phyloP scores from a whole-genome alignment of 2,329 filamentous ascomycete species.

The Alternaria gansuensis region DNA sequence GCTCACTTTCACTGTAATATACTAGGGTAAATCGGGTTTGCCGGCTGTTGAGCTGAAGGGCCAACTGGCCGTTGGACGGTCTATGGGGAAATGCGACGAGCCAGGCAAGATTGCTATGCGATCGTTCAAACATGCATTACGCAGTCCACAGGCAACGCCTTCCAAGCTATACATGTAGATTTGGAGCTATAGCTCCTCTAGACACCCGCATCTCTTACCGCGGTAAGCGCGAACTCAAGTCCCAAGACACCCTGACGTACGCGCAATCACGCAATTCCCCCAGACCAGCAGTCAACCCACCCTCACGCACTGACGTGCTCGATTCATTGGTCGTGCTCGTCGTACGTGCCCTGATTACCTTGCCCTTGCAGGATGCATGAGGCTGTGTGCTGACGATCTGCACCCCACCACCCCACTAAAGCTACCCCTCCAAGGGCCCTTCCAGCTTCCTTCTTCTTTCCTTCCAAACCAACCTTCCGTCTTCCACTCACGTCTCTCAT shows the following conservation, averaged over 20 bases:
- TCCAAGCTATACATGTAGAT: background rate
- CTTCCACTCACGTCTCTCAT: conserved; percentile 17
- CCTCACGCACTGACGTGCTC: conserved; percentile 12
- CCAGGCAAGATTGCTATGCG: background rate
- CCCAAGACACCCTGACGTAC: conserved; percentile 13
- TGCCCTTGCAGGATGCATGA: conserved; percentile 28
- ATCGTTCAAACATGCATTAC: background rate
- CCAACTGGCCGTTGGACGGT: background rate
- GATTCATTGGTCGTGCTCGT: conserved; percentile 20
- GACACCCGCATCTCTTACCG: background rate
- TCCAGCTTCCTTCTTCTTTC: conserved; percentile 12
- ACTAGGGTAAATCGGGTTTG: background rate
- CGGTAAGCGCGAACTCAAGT: conserved; percentile 6
- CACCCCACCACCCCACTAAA: conserved; percentile 25
- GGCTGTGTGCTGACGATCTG: conserved; percentile 29
- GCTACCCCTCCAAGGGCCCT: conserved; percentile 18
- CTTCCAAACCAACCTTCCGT: conserved; percentile 8
- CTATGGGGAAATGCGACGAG: background rate
- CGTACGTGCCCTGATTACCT: conserved; percentile 18
- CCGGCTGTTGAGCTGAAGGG: background rate
- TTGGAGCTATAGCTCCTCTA: background rate
- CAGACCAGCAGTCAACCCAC: conserved; percentile 4
- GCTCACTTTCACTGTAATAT: conserved; percentile 6
- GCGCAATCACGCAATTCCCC: conserved; percentile 26
- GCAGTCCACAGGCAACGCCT: background rate